Base-by-base conservation (phyloP, 2,329 filamentous ascomycete genomes). In the Aspergillus bombycis region DNA sequence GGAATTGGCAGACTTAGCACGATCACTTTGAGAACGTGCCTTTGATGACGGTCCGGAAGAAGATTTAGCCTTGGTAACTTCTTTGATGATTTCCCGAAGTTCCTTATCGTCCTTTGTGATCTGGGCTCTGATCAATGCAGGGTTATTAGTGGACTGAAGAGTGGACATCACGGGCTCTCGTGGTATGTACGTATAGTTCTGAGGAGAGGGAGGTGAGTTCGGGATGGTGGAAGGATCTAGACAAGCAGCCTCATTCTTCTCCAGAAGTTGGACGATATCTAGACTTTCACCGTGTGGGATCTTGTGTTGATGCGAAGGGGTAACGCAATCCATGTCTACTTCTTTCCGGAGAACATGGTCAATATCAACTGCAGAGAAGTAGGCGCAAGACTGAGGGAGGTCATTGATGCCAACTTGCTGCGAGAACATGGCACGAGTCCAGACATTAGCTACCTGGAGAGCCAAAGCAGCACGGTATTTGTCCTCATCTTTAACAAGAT, bases 381-480 rank as follows among this genome's bases (percentile, higher is more conserved):
- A 99, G 10, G 95, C 95, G 72, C 94, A 97, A 0, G 91, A 89
- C 74, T 98, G 95, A 0, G 96, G 95, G 11, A 99, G 85, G 73
- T 99, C 95, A 67, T 96, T 84, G 71, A 99, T 99, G 64, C 95
- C 95, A 73, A 97, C 92, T 79, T 99, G 95, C 78, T 99, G 93
- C 0, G 91, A 88, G 77, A 99, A 99, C 91, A 99, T 97, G 67
- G 94, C 94, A 57, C 95, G 86, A 0, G 96, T 99, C 95, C 95
- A 99, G 23, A 99, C 78, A 74, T 99, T 99, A 63, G 94, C 89
- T 9, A 99, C 86, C 77, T 99, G 95, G 14, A 99, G 83, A 1
- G 96, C 95, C 88, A 99, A 91, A 12, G 94, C 94, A 2, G 91
- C 89, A 46, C 91, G 88, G 73, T 98, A 99, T 72, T 90, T 92